phyloP scores from a whole-genome alignment of 2,329 filamentous ascomycete species.

The Sarocladium kiliense region DNA sequence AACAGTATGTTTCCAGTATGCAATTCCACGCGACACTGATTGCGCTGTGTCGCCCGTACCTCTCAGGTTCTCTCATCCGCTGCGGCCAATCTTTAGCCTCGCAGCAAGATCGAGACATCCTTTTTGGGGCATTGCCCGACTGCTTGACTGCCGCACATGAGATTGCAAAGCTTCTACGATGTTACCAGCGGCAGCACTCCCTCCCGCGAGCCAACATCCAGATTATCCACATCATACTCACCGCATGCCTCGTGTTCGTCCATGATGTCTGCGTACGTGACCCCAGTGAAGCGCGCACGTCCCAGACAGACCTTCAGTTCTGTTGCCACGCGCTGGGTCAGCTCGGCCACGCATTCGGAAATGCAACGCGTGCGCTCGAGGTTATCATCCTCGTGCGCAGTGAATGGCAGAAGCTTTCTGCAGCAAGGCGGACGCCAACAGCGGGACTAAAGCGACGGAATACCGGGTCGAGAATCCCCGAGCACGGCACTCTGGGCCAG shows the following conservation, averaged over 20 bases:
- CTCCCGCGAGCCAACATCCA: too few relatives aligned
- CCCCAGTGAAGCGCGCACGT: constrained; percentile 9
- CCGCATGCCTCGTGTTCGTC: constrained; percentile 15
- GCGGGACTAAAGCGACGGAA: background rate
- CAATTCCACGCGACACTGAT: too few relatives aligned
- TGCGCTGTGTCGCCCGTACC: too few relatives aligned
- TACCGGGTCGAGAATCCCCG: background rate
- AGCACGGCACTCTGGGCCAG: background rate
- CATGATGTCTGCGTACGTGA: constrained; percentile 13
- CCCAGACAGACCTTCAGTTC: constrained; percentile 13
- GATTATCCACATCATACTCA: constrained; percentile 18
- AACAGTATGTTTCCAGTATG: too few relatives aligned
- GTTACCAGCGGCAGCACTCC: too few relatives aligned
- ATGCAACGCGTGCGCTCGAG: constrained; percentile 15
- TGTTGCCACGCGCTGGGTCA: constrained; percentile 18
- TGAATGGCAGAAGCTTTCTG: constrained; percentile 12
- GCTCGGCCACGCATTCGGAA: constrained; percentile 14
- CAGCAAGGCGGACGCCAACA: background rate
- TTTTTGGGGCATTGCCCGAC: too few relatives aligned
- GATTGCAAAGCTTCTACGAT: too few relatives aligned
- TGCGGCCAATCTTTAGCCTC: too few relatives aligned
- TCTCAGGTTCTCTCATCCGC: too few relatives aligned
- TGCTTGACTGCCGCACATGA: too few relatives aligned
- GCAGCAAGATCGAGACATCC: too few relatives aligned
- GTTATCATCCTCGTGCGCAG: constrained; percentile 15